These are phyloP conservation scores for Yamadazyma takamatsuzukensis DNA, from an alignment of 805 yeast species.

Conservation along the genomic window DNA sequence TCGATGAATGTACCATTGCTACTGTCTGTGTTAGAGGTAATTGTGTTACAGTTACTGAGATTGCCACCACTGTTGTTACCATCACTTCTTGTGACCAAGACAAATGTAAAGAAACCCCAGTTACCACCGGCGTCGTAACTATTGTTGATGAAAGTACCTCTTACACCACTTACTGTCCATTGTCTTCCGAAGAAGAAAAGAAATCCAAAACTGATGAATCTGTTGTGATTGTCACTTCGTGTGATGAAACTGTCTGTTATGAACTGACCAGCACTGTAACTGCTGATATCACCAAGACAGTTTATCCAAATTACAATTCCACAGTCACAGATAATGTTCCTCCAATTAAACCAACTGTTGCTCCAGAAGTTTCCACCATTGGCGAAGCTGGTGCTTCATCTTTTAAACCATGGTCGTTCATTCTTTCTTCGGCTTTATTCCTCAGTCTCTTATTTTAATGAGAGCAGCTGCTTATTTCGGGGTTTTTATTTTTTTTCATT, in stretches of 20 bases:
- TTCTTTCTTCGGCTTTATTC: background rate
- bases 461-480: no score
- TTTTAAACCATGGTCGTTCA: conserved; percentile 1
- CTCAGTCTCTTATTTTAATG: background rate
- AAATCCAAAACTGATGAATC: no score
- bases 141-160: conserved; percentile 23
- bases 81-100: conserved; percentile 32
- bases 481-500: no score
- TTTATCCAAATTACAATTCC: no score
- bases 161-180: conserved; percentile 32
- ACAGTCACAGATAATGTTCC: no score
- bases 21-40: conserved; percentile 7
- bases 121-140: conserved; percentile 34
- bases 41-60: conserved; percentile 7
- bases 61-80: conserved; percentile 28
- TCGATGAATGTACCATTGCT: conserved; percentile 1
- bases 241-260: background rate
- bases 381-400: conserved; percentile 1
- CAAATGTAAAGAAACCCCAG: conserved; percentile 23
- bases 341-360: no score
- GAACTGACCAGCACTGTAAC: background rate
- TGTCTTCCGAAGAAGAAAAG: conserved; percentile 11
- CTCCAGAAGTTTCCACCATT: no score
- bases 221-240: background rate
- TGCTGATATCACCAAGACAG: no score